Conservation (phyloP, 768 basidiomycete genomes). For the Kwoniella sp. region DNA sequence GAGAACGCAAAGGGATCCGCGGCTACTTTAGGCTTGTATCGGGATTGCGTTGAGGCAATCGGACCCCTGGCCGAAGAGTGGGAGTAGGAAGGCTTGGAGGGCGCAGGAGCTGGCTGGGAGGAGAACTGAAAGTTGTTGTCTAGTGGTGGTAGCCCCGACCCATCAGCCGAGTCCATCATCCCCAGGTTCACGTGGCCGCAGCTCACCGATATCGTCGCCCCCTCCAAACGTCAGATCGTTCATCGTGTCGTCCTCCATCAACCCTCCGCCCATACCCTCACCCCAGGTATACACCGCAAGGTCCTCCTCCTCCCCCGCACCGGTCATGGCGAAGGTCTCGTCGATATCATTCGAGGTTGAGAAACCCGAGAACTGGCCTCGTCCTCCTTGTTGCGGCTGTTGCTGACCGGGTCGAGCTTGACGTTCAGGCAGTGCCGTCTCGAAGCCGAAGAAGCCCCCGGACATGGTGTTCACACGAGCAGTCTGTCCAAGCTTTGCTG, state of each 20-base stretch:
- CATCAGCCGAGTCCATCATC: constrained; percentile 46
- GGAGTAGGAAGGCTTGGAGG: constrained; percentile 6
- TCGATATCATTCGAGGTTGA: constrained; percentile 6
- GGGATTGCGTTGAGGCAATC: constrained; percentile 36
- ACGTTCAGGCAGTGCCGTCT: constrained; percentile 43
- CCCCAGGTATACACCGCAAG: constrained; percentile 91
- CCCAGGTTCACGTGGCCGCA: no score
- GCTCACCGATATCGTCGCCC: constrained; percentile 61
- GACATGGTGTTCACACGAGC: constrained; percentile 31
- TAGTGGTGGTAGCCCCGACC: constrained; percentile 4
- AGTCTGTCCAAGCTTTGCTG: neutral
- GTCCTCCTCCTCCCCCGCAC: constrained; percentile 59
- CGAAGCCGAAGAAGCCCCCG: constrained; percentile 50
- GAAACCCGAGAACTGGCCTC: constrained; percentile 19
- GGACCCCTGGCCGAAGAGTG: constrained; percentile 10
- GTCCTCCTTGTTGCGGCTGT: neutral
- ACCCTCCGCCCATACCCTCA: constrained; percentile 61
- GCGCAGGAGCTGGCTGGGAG: constrained; percentile 23
- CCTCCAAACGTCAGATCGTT: constrained; percentile 99
- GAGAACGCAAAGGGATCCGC: constrained; percentile 46
- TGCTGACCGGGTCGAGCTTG: constrained; percentile 5
- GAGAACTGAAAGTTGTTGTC: constrained; percentile 47
- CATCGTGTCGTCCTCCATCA: constrained; percentile 86
- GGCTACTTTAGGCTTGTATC: constrained; percentile 35
- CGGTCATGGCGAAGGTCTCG: constrained; percentile 22